Base-by-base conservation (phyloP, 2,329 filamentous ascomycete species). In the Elsinoe ampelina region DNA sequence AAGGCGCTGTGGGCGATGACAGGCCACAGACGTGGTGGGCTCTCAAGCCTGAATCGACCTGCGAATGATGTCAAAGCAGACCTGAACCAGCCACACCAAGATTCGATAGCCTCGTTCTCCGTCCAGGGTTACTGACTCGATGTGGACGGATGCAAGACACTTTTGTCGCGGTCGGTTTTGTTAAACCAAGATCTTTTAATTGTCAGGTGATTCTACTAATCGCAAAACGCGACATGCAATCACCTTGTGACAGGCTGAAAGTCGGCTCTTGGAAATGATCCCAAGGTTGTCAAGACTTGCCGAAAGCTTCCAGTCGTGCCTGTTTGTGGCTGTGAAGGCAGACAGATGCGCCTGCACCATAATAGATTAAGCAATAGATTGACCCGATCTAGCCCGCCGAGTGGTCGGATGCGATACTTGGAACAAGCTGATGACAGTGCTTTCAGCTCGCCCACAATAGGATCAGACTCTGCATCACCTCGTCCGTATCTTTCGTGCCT, bases 291-390 rank as follows among this genome's bases (percentile, higher is more conserved):
- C 15, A 43, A 43, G 41, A 43, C 41, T 43, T 52, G 48, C 48
- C 48, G 48, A 52, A 52, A 39, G 34, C 17, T 52, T 52, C 48
- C 48, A 52, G 32, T 35, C n/a, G 47, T 51, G 47, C 20, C 47
- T 51, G 47, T 51, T 26, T 42, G 15, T 42, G 41, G 41, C 12
- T 45, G 41, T 45, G 41, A 26, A n/a, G 41, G 17, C 20, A 45
- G 41, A 45, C 19, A 22, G 26, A 30, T 30, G 26, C 26, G 26
- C 26, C 26, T 30, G 36, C 36, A n/a, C 13, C 36, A 39, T 19
- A 35, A n/a, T 50, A 52, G 26, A 52, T 52, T 52, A 34, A 52
- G 32, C n/a, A 34, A 52, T 38, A 52, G 35, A 52, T 38, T 38
- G 32, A 52, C 13, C 32, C 20, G 48, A 52, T 52, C 32, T 52